Base-by-base conservation (phyloP, 176 grass and related monocot genomes). In the maize (Zea mays) region DNA sequence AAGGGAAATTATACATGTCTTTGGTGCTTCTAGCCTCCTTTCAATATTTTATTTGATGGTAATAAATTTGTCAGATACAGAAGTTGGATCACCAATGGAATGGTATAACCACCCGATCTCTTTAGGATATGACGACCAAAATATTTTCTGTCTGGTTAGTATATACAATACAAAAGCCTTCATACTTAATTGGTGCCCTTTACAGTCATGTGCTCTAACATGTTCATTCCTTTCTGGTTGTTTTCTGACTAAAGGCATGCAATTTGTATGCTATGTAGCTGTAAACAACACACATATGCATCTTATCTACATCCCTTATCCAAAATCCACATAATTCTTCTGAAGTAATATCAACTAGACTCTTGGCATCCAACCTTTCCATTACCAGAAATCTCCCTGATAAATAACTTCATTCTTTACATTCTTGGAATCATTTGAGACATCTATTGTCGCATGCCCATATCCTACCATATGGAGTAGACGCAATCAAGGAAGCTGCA, bases 81-180 rank as follows among this genome's bases (percentile, higher is more conserved):
- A 90, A 80, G 81, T 69, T 84, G 85, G 88, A 75, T 54, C 74
- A 39, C 67, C 89, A 57, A 77, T 83, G 85, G 88, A 90, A 71
- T 95, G 95, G 92, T 89, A 90, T 64, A 87, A 86, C 39, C 45
- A 74, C 59, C 89, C 77, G 8, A 94, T n/a, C 39, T 75, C 89
- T 67, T 62, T 86, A 68, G 83, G 83, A 62, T 95, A 85, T 65
- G 88, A 92, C 50, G 81, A 81, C 69, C 96, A 89, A 85, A 92
- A 95, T 76, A 12, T 89, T 41, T 87, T 87, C 86, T 90, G 85
- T 44, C 73, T 59, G 74, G 96, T 99, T 65, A 71, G 79, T 91
- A 10, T 60, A 59, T 59, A 64, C 10, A 36, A 40, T 5, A 36
- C 59, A 7, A 27, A 9, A 36, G 3, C n/a, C 10, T 42, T 6